Base-by-base conservation (phyloP, 768 basidiomycete genomes). In the Mycena pura region DNA sequence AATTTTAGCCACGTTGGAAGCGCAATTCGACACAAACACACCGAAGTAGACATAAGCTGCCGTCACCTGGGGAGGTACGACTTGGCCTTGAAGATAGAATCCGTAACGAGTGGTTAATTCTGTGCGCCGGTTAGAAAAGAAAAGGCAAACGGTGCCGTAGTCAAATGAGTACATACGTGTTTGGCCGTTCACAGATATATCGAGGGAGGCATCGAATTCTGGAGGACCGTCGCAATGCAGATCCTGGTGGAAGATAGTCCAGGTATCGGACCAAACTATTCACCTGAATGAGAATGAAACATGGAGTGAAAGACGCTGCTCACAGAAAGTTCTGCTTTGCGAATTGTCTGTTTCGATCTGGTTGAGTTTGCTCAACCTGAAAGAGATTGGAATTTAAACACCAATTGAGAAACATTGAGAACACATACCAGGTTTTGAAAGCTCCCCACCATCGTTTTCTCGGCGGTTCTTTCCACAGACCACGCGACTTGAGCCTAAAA, bases 351-450 rank as follows among this genome's bases (percentile, higher is more conserved):
- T 57, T 28, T 57, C 54, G 25, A 70, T 52, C 8, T 62, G 62
- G 22, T 44, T 70, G 14, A 70, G 43, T 57, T 63, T 67, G 27
- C 38, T n/a, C n/a, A n/a, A n/a, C n/a, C n/a, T n/a, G n/a, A n/a
- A n/a, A n/a, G n/a, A n/a, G n/a, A n/a, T n/a, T n/a, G n/a, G n/a
- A n/a, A n/a, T n/a, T n/a, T n/a, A n/a, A n/a, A n/a, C n/a, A n/a
- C n/a, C n/a, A n/a, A n/a, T n/a, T n/a, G n/a, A n/a, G n/a, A n/a
- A n/a, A n/a, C n/a, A n/a, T n/a, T n/a, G n/a, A n/a, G n/a, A n/a
- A n/a, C n/a, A n/a, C n/a, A n/a, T n/a, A n/a, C 69, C 69, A 70
- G 9, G 46, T 57, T n/a, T 52, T 56, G 60, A 70, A 70, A 17
- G 31, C 24, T 3, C 69, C 69, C 38, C 63, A 70, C 69, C 69